These are phyloP conservation scores for Sanghuangporus sanghuang DNA, from an alignment of 1,284 basidiomycete genomes.

Conservation along the genomic window DNA sequence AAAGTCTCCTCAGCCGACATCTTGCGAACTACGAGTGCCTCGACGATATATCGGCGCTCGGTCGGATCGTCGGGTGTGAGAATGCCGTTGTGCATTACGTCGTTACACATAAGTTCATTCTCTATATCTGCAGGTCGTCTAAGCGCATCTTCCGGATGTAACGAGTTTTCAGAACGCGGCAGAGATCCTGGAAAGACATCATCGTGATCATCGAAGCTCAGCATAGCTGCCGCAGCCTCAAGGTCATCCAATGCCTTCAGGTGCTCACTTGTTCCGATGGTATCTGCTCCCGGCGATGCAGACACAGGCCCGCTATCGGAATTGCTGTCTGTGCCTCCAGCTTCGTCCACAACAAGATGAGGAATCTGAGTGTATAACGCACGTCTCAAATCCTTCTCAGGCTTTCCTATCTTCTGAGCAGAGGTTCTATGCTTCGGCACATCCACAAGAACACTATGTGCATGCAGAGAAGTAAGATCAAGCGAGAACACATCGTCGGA, in stretches of 20 bases:
- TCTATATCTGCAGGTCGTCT: not conserved
- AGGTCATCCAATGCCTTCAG: constrained; percentile 6
- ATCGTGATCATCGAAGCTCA: not conserved
- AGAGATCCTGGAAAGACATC: not conserved
- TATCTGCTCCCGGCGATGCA: constrained; percentile 1
- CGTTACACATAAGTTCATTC: not conserved
- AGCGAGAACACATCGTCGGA: not conserved
- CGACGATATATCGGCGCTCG: constrained; percentile 56
- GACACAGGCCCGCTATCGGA: not conserved
- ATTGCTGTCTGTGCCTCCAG: not conserved
- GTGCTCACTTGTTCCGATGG: not conserved
- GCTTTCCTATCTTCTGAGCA: not conserved
- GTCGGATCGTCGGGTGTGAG: constrained; percentile 21
- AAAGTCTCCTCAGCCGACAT: constrained; percentile 67
- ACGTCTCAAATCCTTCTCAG: not conserved
- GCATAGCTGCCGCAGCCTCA: constrained; percentile 7
- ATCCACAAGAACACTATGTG: constrained; percentile 1
- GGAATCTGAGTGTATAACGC: not conserved
- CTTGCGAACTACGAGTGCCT: constrained; percentile 71
- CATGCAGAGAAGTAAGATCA: not conserved
- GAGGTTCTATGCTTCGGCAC: not conserved
- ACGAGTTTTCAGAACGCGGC: not conserved
- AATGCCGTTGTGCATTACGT: constrained; percentile 2
- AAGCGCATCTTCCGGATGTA: not conserved
- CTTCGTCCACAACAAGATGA: not conserved